phyloP scores from a whole-genome alignment of 108 stramenopile genomes.

The Nitzschia sp. region DNA sequence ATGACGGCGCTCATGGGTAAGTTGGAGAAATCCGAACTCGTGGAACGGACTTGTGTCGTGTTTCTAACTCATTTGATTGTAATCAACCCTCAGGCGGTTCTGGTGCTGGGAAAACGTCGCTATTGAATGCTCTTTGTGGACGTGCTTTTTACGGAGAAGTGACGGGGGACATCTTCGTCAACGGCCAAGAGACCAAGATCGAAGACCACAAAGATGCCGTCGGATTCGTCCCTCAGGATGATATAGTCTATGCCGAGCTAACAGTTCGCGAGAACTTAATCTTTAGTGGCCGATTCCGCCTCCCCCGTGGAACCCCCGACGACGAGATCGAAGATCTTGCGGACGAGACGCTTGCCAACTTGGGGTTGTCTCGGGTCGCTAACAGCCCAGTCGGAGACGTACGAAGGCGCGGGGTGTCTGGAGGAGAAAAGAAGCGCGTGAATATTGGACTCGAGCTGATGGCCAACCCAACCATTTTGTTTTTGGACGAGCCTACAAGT shows the following conservation, averaged over 20 bases:
- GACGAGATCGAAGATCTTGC: slow-evolving; percentile 57
- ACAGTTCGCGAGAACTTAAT: slow-evolving; percentile 70
- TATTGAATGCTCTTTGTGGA: slow-evolving; percentile 75
- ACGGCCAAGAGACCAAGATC: slow-evolving; percentile 51
- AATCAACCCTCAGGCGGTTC: slow-evolving; percentile 9
- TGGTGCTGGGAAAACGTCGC: slow-evolving; percentile 62
- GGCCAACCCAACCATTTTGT: slow-evolving; percentile 39
- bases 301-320: slow-evolving; percentile 37
- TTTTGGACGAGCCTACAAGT: slow-evolving; percentile 29
- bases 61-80: background rate
- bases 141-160: slow-evolving; percentile 60
- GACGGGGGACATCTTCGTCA: slow-evolving; percentile 53
- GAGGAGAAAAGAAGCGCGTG: slow-evolving; percentile 66
- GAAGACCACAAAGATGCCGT: slow-evolving; percentile 29
- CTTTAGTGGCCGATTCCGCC: slow-evolving; percentile 51
- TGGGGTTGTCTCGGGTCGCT: slow-evolving; percentile 59
- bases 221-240: slow-evolving; percentile 74
- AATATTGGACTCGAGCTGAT: slow-evolving; percentile 74
- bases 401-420: slow-evolving; percentile 51
- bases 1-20: slow-evolving; percentile 49
- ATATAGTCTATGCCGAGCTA: slow-evolving; percentile 57
- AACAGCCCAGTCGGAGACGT: slow-evolving; percentile 73
- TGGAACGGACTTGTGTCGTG: background rate
- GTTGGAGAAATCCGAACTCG: background rate
- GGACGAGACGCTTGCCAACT: slow-evolving; percentile 51